A percentile compares a stretch with the other conserved stretches of the same genome.
Conservation (phyloP, 2,329 filamentous ascomycete species). For the Conoideocrella luteorostrata region DNA sequence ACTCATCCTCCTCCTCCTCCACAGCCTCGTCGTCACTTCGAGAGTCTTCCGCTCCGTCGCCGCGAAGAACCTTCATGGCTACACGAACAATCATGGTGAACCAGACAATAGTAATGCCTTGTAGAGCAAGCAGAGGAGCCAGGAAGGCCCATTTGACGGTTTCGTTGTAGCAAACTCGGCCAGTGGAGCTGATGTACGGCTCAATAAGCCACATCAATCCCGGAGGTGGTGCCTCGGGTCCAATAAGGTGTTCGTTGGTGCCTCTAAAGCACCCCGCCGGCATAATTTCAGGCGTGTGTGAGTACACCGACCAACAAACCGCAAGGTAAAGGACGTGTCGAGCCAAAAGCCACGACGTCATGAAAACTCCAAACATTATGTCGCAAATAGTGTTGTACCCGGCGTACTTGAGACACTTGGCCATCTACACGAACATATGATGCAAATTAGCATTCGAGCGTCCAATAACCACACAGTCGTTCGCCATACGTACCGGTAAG, state of each 20-base stretch:
- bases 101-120: slow-evolving; percentile 79
- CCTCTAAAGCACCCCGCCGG: slow-evolving; percentile 66
- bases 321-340: slow-evolving; percentile 76
- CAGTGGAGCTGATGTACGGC: slow-evolving; percentile 65
- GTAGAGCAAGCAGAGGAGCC: slow-evolving; percentile 66
- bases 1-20: slow-evolving; percentile 46
- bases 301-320: slow-evolving; percentile 77
- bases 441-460: neutral
- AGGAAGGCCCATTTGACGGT: slow-evolving; percentile 72
- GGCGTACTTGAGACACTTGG: slow-evolving; percentile 90
- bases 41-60: slow-evolving; percentile 73
- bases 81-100: slow-evolving; percentile 83
- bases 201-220: slow-evolving; percentile 60
- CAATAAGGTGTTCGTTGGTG: slow-evolving; percentile 45
- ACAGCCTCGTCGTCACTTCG: slow-evolving; percentile 75
- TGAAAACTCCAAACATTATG: slow-evolving; percentile 75
- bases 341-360: slow-evolving; percentile 74
- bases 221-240: slow-evolving; percentile 43
- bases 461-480: too few species aligned
- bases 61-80: slow-evolving; percentile 70
- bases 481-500: slow-evolving; percentile 59
- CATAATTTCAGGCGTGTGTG: slow-evolving; percentile 56
- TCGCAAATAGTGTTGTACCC: slow-evolving; percentile 74
- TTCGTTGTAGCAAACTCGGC: slow-evolving; percentile 75
- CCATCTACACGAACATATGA: slow-evolving; percentile 46